Evolutionary conservation across 2,329 filamentous ascomycete genomes (phyloP), one percentile per base, ranked within the genome.

Genomic region (Colletotrichum somersetense): DNA sequence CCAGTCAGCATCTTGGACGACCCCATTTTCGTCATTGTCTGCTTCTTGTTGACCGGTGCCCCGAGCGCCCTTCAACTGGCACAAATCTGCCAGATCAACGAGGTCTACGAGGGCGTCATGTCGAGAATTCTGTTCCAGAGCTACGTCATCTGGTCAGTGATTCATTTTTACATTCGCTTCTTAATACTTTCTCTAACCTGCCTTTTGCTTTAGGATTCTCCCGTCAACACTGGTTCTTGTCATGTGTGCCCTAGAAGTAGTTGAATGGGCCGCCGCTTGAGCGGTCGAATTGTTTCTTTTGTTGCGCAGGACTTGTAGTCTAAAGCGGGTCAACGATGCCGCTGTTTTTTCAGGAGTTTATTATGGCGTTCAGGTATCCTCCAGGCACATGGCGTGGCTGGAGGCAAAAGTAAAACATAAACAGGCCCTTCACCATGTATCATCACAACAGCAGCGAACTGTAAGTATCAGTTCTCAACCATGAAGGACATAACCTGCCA

Each of bases 71-170:
- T 99, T 75, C 96, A 99, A 83, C 85, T 99, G 78, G 96, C 96
- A 8, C 96, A 99, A 84, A 99, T 99, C 73, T 99, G 96, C 84
- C 96, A 98, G 87, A 93, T 98, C 84, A 99, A 99, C 82, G 92
- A 92, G 74, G 96, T 99, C 12, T 99, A 94, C 81, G 96, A 98
- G 86, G 91, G 92, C 23, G 94, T 96, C 61, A 98, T 99, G 95
- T 93, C 93, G 74, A 93, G 91, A 80, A 88, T 99, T 68, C 84
- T 98, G 62, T 97, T 98, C 85, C 96, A 98, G 85, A 98, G 96
- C 83, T 97, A 97, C 79, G 94, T 99, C 72, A 91, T 98, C 74
- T 97, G 95, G 94, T 94, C 85, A 83, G 91, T 86, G 64, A 71
- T n/a, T 46, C 53, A 33, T 18, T 40, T 6, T 62, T 67, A 2